Evolutionary conservation across 441 rosid genomes (phyloP).

Genomic region (Erysimum cheiri): DNA sequence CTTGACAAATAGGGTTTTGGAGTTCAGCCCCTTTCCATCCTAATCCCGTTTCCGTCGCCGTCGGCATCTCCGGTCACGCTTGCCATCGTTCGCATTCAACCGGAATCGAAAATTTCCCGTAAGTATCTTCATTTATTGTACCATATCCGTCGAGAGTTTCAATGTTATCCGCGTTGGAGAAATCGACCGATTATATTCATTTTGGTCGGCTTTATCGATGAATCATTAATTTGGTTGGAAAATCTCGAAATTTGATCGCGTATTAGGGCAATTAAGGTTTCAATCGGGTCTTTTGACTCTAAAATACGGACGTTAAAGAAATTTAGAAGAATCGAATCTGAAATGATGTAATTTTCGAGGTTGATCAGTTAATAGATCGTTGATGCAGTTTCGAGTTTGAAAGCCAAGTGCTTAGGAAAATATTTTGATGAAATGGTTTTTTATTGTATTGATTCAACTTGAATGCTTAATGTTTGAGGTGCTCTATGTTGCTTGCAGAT

Average conservation of each 20-base stretch:
- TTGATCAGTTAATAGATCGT: too few relatives aligned
- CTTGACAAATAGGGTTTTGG: constrained; percentile 37
- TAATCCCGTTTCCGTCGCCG: constrained; percentile 32
- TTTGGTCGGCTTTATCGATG: not conserved
- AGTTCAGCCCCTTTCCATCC: not conserved
- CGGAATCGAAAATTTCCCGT: not conserved
- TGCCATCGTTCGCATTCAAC: not conserved
- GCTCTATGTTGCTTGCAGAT: constrained; percentile 25
- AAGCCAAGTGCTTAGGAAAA: not conserved
- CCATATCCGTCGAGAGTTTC: not conserved
- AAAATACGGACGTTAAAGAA: too few relatives aligned
- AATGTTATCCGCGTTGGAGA: not conserved
- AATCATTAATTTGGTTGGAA: not conserved
- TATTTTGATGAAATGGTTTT: not conserved
- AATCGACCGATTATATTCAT: not conserved
- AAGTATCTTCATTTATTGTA: not conserved
- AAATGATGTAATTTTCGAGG: too few relatives aligned
- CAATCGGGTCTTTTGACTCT: too few relatives aligned
- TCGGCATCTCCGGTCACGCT: constrained; percentile 18
- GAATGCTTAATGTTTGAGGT: not conserved
- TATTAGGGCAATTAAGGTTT: too few relatives aligned
- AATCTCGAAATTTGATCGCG: too few relatives aligned
- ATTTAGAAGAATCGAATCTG: too few relatives aligned
- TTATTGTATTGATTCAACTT: not conserved
- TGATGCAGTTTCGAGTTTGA: too few relatives aligned